Evolutionary conservation across 257 asterid genomes (phyloP), one percentile per base, ranked within the genome.

Genomic region (Henckelia pumila): DNA sequence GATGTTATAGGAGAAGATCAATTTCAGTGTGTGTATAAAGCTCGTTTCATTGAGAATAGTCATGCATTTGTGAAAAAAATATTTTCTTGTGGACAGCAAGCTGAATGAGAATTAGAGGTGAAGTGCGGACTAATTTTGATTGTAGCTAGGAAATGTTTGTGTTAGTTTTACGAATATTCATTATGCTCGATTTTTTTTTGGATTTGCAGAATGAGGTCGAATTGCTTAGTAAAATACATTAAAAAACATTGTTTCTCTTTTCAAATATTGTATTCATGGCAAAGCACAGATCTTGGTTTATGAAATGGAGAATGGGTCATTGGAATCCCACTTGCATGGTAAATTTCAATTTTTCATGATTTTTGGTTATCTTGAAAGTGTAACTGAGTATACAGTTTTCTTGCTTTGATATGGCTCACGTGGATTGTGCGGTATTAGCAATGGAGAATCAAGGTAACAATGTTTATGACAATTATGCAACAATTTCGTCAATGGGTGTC

Each of bases 301-400:
- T 64, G 97, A 92, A 77, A 92, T 92, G 97, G 91, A 82, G 84
- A 83, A 85, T 35, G 89, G 97, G 5, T 87, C 97, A 23, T 66
- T 92, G 71, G 95, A 92, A 59, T 82, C 79, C 71, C 89, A 79
- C 59, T 83, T 92, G 82, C 98, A 89, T 63, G 97, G 98, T 92
- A 88, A 75, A 47, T 17, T 55, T 25, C 17, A 16, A 22, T 47
- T 61, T 59, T 52, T 14, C 22, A 2, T 8, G 7, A 9, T 79
- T 55, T 63, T 17, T 59, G 1, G 28, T 26, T 17, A 21, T 16
- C n/a, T n/a, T n/a, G n/a, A n/a, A n/a, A n/a, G n/a, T n/a, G n/a
- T n/a, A n/a, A n/a, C n/a, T n/a, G n/a, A n/a, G n/a, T n/a, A n/a
- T n/a, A n/a, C n/a, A n/a, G n/a, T n/a, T n/a, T n/a, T n/a, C n/a